A percentile compares a stretch with the other conserved stretches of the same genome.
Conservation (phyloP, 306 rosid species). For the Acacia crassicarpa region DNA sequence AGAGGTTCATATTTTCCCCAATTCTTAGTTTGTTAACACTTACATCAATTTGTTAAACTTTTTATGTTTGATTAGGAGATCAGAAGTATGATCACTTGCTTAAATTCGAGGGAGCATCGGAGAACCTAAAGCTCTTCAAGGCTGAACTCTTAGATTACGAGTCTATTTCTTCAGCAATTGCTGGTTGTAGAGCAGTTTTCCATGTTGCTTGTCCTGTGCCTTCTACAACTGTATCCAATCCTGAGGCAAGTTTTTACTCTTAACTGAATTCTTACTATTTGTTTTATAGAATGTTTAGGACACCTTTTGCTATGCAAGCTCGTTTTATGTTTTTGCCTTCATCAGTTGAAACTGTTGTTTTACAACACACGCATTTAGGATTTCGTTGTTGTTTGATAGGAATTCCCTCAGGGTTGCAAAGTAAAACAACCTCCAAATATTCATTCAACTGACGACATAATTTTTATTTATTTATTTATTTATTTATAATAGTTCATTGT, state of each 20-base stretch:
- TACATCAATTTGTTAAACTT: background rate
- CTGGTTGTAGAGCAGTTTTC: constrained; percentile 50
- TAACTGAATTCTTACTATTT: background rate
- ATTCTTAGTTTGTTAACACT: too few species aligned
- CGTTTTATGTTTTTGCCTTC: background rate
- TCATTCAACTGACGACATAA: background rate
- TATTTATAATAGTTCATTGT: background rate
- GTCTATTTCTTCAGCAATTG: constrained; percentile 39
- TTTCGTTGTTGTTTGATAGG: background rate
- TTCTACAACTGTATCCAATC: constrained; percentile 28
- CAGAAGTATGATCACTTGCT: constrained; percentile 43
- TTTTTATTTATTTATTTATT: background rate
- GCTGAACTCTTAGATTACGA: constrained; percentile 42
- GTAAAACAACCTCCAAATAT: background rate
- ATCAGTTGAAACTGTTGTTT: background rate
- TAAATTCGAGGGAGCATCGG: constrained; percentile 36
- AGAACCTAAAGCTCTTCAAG: constrained; percentile 5
- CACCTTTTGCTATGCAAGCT: background rate
- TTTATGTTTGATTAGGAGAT: constrained; percentile 27
- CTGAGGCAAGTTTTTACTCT: constrained; percentile 29
- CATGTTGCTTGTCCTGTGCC: constrained; percentile 64
- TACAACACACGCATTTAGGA: background rate
- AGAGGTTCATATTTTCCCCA: too few species aligned
- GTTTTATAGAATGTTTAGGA: background rate
- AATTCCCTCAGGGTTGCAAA: background rate